Evolutionary conservation across 371 early-diverging fungal genomes (phyloP), one percentile per base, ranked within the genome.

Genomic region (Rhizomucor miehei): DNA sequence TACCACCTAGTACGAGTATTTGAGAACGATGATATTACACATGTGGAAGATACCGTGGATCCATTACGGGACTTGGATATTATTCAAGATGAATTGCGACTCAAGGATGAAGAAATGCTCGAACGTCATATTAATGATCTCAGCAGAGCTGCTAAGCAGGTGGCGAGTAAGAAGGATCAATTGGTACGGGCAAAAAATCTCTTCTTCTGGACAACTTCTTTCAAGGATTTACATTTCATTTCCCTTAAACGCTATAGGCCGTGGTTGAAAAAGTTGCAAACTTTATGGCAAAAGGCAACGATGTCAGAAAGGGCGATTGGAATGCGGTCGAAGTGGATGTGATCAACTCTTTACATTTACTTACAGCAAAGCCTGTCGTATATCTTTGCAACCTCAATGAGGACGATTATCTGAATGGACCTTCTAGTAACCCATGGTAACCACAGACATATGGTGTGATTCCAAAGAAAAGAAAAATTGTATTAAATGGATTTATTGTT

Each of bases 301-400:
- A 74, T 57, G 65, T 78, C 0, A 62, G 77, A 34, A 73, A 73
- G 37, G 72, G 73, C 34, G 69, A 65, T 0, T 79, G 80, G 80
- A 54, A 52, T 19, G 51, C 52, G 1, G 6, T 51, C 1, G 68
- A 80, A 44, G 81, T 92, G 19, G 83, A 89, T 60, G 72, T 87
- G 37, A 89, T 97, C 65, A 93, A 90, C 60, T 74, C 85, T 36
- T 62, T 93, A 44, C 89, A 89, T 66, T 80, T 95, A 52, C 67
- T 98, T 43, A 92, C 96, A 16, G 90, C 93, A 23, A 98, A 98
- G 76, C 93, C 93, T n/a, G 89, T 95, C 55, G 86, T 94, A 29
- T 93, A 94, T 73, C 74, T 98, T n/a, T 87, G 85, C 56, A 97
- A 97, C 74, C 78, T 93, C 60, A 78, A 81, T 51, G 85, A 87